A percentile compares a stretch with the other conserved stretches of the same genome.
phyloP scores from a whole-genome alignment of 73 alveolate species.

The Paramecium bursaria region DNA sequence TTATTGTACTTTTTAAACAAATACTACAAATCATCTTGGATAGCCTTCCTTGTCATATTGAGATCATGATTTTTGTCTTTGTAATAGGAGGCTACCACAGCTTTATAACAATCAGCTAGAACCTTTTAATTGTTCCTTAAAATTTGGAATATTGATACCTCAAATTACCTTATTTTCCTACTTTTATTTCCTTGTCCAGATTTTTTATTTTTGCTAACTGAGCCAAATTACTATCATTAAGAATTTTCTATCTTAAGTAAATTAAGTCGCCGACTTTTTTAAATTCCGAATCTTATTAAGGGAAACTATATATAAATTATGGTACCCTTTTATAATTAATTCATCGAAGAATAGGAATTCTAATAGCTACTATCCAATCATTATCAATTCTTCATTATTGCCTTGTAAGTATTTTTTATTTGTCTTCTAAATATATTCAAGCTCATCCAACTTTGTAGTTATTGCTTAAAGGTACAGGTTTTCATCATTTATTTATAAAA shows the following conservation, averaged over 20 bases:
- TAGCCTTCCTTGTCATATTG: too few relatives aligned
- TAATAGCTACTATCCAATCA: neutral
- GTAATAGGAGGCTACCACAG: slow-evolving; percentile 8
- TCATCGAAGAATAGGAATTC: slow-evolving; percentile 32
- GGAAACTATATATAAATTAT: neutral
- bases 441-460: neutral
- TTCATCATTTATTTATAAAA: neutral
- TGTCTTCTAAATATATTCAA: neutral
- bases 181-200: neutral
- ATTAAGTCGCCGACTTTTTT: slow-evolving; percentile 29
- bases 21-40: too few relatives aligned
- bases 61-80: slow-evolving; percentile 31
- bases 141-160: neutral
- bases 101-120: slow-evolving; percentile 15
- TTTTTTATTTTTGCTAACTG: neutral
- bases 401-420: neutral
- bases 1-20: too few relatives aligned
- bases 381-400: neutral
- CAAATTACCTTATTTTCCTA: slow-evolving; percentile 32
- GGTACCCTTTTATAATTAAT: slow-evolving; percentile 11
- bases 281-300: neutral
- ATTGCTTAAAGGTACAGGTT: neutral
- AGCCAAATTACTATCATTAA: slow-evolving; percentile 10
- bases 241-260: neutral
- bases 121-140: slow-evolving; percentile 12